Conservation (phyloP, 208 protist genomes). For the Trypanosoma platydactyli region DNA sequence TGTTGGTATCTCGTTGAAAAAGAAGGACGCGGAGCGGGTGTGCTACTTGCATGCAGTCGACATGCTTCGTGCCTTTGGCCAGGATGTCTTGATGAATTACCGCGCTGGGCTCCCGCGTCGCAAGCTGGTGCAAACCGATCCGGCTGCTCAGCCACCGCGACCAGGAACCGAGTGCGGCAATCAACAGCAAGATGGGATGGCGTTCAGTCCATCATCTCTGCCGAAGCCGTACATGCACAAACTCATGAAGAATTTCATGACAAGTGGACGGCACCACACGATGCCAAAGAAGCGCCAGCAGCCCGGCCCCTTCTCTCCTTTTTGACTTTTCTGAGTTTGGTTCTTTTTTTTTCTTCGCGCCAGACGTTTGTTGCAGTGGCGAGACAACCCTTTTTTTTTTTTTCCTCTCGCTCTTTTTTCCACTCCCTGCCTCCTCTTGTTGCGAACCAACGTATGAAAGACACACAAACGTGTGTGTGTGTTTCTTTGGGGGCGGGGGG, state of each 20-base stretch:
- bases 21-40: slow-evolving; percentile 75
- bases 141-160: background rate
- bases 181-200: background rate
- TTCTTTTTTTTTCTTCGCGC: slow-evolving; percentile 3
- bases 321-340: slow-evolving; percentile 10
- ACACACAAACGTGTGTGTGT: background rate
- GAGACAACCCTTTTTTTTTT: no score
- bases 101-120: slow-evolving; percentile 45
- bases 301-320: slow-evolving; percentile 23
- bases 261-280: slow-evolving; percentile 43
- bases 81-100: slow-evolving; percentile 57
- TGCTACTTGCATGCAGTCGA: slow-evolving; percentile 82
- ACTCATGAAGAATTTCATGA: slow-evolving; percentile 51
- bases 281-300: slow-evolving; percentile 27
- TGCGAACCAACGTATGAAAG: no score
- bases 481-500: no score
- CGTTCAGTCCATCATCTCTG: background rate
- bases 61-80: slow-evolving; percentile 42
- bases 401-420: background rate
- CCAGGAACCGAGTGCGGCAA: background rate
- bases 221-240: slow-evolving; percentile 55
- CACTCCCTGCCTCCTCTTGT: background rate
- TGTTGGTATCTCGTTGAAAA: slow-evolving; percentile 73
- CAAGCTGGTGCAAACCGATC: background rate
- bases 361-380: no score